These are phyloP conservation scores for Scutellaria minor DNA, from an alignment of 257 asterid genomes.

Conservation along the genomic window DNA sequence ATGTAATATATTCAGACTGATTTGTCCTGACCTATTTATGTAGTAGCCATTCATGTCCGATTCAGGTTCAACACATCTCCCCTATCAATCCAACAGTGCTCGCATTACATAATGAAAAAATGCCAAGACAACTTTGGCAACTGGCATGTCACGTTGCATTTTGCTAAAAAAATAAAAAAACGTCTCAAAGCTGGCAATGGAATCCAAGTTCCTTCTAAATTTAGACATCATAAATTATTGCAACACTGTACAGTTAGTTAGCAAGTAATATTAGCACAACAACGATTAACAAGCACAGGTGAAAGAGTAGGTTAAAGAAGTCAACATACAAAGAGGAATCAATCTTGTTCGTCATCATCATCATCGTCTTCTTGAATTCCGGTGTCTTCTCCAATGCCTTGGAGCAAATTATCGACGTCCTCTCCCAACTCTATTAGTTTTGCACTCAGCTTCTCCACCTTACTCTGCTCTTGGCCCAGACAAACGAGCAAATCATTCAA, in stretches of 20 bases:
- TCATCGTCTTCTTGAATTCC: constrained; percentile 50
- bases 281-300: background rate
- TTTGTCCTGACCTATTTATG: no score
- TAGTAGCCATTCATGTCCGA: no score
- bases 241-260: constrained; percentile 12
- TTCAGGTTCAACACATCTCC: no score
- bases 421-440: constrained; percentile 76
- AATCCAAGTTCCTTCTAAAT: no score
- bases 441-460: constrained; percentile 78
- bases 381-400: constrained; percentile 73
- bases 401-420: constrained; percentile 76
- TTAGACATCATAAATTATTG: constrained; percentile 11
- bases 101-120: no score
- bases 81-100: no score
- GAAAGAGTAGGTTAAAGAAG: background rate
- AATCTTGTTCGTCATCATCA: constrained; percentile 67
- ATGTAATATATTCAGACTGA: no score
- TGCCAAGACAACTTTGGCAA: no score
- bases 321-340: constrained; percentile 1
- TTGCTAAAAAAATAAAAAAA: no score
- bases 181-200: no score
- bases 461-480: constrained; percentile 98
- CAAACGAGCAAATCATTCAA: constrained; percentile 85
- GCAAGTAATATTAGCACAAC: constrained; percentile 30
- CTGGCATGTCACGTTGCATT: no score